Conservation (phyloP, 164 flowering plant species). For the Piper betle region DNA sequence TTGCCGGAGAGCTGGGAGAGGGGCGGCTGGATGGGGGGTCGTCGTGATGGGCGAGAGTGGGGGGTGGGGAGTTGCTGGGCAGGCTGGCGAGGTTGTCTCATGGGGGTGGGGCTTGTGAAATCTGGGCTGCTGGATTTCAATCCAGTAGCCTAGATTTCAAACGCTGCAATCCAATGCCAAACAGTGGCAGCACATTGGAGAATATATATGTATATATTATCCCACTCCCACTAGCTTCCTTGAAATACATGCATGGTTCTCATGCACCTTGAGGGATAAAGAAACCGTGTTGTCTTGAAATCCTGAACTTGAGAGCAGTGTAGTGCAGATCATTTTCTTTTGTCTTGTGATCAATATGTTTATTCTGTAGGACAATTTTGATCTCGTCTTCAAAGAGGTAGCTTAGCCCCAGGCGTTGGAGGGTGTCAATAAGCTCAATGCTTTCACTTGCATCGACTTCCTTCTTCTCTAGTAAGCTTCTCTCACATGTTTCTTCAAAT, state of each 20-base stretch:
- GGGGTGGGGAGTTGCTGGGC: too few species aligned
- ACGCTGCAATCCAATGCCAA: too few species aligned
- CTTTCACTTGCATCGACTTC: not conserved
- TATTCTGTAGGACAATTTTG: not conserved
- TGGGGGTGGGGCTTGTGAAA: too few species aligned
- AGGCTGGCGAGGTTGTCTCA: too few species aligned
- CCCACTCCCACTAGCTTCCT: conserved; percentile 1
- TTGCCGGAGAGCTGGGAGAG: too few species aligned
- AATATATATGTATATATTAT: too few species aligned
- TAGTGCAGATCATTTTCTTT: conserved; percentile 6
- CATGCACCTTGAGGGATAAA: conserved; percentile 12
- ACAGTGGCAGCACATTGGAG: too few species aligned
- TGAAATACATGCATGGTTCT: not conserved
- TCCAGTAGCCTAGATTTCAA: too few species aligned
- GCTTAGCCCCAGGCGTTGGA: conserved; percentile 17
- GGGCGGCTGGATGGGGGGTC: too few species aligned
- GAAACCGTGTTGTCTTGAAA: conserved; percentile 16
- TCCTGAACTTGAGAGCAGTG: conserved; percentile 12
- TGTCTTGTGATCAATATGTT: not conserved
- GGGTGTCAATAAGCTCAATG: conserved; percentile 14
- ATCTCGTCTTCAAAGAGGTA: conserved; percentile 16
- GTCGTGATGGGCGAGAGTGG: too few species aligned
- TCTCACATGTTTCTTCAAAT: not conserved
- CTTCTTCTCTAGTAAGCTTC: not conserved
- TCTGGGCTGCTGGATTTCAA: too few species aligned